Conservation (phyloP, 257 asterid genomes). For the Solanum stenotomum region DNA sequence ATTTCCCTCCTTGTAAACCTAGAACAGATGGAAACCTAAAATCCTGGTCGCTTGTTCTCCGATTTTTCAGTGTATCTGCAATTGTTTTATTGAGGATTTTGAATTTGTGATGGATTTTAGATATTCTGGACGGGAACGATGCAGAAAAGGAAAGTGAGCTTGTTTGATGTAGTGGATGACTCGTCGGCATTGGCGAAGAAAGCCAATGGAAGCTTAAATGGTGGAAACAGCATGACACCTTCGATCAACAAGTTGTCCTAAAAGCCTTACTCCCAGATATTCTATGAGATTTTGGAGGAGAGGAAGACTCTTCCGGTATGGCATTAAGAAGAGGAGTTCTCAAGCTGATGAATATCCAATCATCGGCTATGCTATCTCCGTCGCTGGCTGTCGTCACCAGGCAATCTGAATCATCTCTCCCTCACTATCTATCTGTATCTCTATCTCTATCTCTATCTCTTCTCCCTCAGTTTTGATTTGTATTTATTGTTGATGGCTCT, state of each 20-base stretch:
- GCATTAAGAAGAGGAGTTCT: conserved; percentile 14
- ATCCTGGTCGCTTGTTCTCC: neutral
- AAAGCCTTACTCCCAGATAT: conserved; percentile 41
- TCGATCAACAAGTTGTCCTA: conserved; percentile 50
- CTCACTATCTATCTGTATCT: neutral
- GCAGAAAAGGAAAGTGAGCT: conserved; percentile 88
- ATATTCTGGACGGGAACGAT: conserved; percentile 52
- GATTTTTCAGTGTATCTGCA: neutral
- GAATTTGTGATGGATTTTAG: neutral
- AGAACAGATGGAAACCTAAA: neutral
- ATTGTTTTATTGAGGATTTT: neutral
- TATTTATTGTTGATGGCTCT: neutral
- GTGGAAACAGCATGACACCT: conserved; percentile 7
- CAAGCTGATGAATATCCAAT: neutral
- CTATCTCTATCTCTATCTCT: neutral
- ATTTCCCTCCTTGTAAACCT: neutral
- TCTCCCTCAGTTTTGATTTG: neutral
- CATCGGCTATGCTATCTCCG: neutral
- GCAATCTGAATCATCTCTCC: neutral
- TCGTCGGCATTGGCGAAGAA: conserved; percentile 21
- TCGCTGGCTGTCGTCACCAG: neutral
- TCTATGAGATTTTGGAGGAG: conserved; percentile 53
- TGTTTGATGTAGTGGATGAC: conserved; percentile 94
- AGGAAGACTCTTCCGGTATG: conserved; percentile 82
- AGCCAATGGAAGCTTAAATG: conserved; percentile 30